These are phyloP conservation scores for Chalciporus chontae DNA, from an alignment of 768 basidiomycete genomes.

Conservation along the genomic window DNA sequence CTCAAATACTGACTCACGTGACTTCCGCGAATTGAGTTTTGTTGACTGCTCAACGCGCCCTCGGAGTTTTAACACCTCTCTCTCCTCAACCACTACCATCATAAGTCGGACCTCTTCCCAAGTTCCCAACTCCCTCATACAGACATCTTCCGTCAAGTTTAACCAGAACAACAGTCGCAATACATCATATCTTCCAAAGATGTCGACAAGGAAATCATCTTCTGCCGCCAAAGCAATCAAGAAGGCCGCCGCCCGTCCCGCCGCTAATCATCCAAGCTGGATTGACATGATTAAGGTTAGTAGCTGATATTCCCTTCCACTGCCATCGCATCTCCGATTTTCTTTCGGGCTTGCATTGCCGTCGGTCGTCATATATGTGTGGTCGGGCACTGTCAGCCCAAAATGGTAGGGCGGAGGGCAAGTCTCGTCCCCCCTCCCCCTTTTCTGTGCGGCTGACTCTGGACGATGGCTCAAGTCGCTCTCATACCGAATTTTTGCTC, in stretches of 20 bases:
- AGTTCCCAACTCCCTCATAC: conserved; percentile 13
- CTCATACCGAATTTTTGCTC: conserved; percentile 2
- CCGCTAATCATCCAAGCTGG: conserved; percentile 48
- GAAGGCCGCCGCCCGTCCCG: conserved; percentile 32
- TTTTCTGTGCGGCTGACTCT: conserved; percentile 12
- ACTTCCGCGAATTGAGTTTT: conserved; percentile 37
- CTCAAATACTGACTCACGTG: conserved; percentile 35
- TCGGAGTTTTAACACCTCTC: conserved; percentile 40
- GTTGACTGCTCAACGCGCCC: conserved; percentile 38
- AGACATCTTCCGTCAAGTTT: conserved; percentile 10
- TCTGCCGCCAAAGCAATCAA: conserved; percentile 41
- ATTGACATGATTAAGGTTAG: conserved; percentile 81
- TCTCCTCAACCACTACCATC: conserved; percentile 49
- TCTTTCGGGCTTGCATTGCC: conserved; percentile 3
- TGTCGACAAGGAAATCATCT: conserved; percentile 44
- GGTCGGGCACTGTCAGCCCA: conserved; percentile 10
- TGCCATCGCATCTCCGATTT: conserved; percentile 12
- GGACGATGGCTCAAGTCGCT: conserved; percentile 7
- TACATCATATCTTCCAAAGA: conserved; percentile 19
- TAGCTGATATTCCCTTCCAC: conserved; percentile 10
- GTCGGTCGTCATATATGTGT: conserved; percentile 8
- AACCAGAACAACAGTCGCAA: conserved; percentile 15
- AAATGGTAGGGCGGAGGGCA: conserved; percentile 43
- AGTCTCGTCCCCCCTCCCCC: conserved; percentile 12
- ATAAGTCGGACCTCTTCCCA: conserved; percentile 24